phyloP scores from a whole-genome alignment of 2,329 filamentous ascomycete genomes.

The Colletotrichum abscissum region DNA sequence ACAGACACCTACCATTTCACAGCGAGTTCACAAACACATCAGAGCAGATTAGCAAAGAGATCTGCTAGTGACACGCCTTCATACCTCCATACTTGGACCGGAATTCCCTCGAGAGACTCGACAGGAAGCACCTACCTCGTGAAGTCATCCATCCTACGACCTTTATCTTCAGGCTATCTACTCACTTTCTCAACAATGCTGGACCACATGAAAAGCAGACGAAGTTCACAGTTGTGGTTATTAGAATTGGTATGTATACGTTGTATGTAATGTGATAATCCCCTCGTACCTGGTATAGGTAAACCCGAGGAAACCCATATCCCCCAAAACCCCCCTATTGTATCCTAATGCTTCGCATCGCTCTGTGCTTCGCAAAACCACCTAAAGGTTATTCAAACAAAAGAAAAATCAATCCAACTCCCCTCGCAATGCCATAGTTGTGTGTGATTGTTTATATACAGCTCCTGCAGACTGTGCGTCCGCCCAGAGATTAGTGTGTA shows the following conservation, averaged over 20 bases:
- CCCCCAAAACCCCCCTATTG: not conserved
- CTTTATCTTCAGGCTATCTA: too few species aligned
- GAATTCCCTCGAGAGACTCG: too few species aligned
- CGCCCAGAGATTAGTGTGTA: not conserved
- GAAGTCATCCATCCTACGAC: too few species aligned
- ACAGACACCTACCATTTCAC: too few species aligned
- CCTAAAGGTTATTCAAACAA: not conserved
- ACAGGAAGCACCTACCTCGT: too few species aligned
- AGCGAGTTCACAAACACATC: too few species aligned
- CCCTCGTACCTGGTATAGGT: not conserved
- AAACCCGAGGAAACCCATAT: not conserved
- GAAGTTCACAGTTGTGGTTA: not conserved
- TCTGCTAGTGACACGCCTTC: too few species aligned
- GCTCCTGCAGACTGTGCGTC: not conserved
- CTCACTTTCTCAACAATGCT: too few species aligned
- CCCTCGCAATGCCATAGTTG: conserved; percentile 30
- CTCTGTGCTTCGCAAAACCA: not conserved
- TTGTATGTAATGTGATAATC: not conserved
- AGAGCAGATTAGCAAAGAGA: too few species aligned
- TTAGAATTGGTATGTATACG: not conserved
- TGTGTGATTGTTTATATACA: conserved; percentile 7
- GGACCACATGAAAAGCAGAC: too few species aligned
- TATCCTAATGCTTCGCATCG: conserved; percentile 1
- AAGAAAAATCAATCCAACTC: conserved; percentile 27
- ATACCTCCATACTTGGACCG: too few species aligned